Base-by-base conservation (phyloP, 2,329 filamentous ascomycete species). In the Aureobasidium sp. region DNA sequence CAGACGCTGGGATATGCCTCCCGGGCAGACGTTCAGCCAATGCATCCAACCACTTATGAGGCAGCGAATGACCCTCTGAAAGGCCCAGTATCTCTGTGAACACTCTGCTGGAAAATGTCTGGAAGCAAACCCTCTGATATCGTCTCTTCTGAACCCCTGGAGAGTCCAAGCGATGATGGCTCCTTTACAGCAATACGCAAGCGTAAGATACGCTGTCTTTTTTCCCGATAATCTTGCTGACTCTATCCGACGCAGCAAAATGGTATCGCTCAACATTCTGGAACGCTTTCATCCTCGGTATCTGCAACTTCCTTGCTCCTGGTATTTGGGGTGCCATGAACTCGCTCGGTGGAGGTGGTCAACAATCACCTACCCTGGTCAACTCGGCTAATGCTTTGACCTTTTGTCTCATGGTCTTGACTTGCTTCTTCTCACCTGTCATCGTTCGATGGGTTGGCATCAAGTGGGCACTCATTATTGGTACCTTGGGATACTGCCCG, bases 311-410 rank as follows among this genome's bases (percentile, higher is more conserved):
- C 68, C 82, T 89, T 1, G 90, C 91, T 0, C 91, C 91, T 0
- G 91, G 91, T 0, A 90, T 93, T 67, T 93, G 91, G 91, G 86
- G 84, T 16, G 71, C 74, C 10, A 91, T 93, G 90, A 93, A 93
- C 78, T 89, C 86, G 0, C 84, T 93, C 0, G 91, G 91, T 13
- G 91, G 90, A 1, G 91, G 91, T 56, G 91, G 91, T 4, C 84
- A 87, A 36, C 84, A 89, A 69, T 83, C 84, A 11, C 91, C 91
- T 0, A 85, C 89, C 71, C 82, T 93, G 1, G 88, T 93, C 58
- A 93, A 93, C 71, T 85, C 88, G 0, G 90, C 90, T 18, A 94
- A 94, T 70, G 88, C 91, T 0, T 76, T 93, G 45, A 92, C 90
- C 0, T 93, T 93, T 73, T 89, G 88, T 54, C 83, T 93, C 10